These are phyloP conservation scores for Hymenochaete sp. DNA, from an alignment of 1,284 basidiomycete species.

Conservation along the genomic window DNA sequence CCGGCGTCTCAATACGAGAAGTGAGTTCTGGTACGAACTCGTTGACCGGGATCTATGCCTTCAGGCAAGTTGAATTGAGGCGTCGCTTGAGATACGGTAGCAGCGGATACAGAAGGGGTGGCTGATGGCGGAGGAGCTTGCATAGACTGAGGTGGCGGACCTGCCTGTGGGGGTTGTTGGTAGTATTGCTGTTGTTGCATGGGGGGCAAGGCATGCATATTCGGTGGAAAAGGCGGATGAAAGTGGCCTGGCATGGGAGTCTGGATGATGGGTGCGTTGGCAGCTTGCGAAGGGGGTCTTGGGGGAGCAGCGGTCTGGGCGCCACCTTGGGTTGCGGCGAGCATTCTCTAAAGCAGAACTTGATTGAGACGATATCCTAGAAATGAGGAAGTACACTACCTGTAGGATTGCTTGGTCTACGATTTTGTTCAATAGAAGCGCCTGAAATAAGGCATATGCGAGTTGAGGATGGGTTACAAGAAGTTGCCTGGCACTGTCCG, in stretches of 20 bases:
- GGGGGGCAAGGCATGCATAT: constrained; percentile 23
- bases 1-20: constrained; percentile 5
- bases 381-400: too few relatives aligned
- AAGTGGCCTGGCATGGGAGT: constrained; percentile 19
- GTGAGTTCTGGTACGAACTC: constrained; percentile 23
- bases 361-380: too few relatives aligned
- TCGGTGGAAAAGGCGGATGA: constrained; percentile 17
- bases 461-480: constrained; percentile 85
- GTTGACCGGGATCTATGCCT: constrained; percentile 29
- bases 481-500: constrained; percentile 80
- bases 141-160: constrained; percentile 18
- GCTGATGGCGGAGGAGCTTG: constrained; percentile 22
- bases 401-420: constrained; percentile 82
- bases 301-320: constrained; percentile 22
- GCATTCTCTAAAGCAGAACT: constrained; percentile 42
- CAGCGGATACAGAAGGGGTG: constrained; percentile 23
- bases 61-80: constrained; percentile 22
- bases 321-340: constrained; percentile 34
- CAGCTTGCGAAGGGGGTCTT: constrained; percentile 22
- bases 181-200: constrained; percentile 36
- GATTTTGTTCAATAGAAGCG: constrained; percentile 89
- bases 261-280: constrained; percentile 21
- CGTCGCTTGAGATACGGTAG: constrained; percentile 26
- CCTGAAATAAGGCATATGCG: constrained; percentile 94
- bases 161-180: constrained; percentile 30